Evolutionary conservation across 1,139 yeast genomes (phyloP), one percentile per base, ranked within the genome.

Genomic region (Eremothecium cymbalariae): DNA sequence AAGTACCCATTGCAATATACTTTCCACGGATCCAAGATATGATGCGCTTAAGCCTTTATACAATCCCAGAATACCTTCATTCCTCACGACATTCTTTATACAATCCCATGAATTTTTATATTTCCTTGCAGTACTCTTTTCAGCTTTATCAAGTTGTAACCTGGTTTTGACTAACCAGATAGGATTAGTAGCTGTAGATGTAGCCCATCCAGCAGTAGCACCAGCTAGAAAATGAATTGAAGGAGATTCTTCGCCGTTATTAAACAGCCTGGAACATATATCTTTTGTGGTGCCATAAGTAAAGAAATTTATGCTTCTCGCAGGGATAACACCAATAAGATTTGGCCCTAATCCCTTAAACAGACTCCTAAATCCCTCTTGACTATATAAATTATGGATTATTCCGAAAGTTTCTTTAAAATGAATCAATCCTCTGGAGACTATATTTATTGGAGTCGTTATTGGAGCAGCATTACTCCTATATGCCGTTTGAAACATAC

Each of bases 131-230:
- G 8, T n/a, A 4, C 12, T 11, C 9, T 46, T 50, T 2, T 60
- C 58, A 1, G 64, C 57, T 55, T 78, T 82, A 57, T 90, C 98
- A 39, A 93, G 68, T 54, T 93, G 99, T 32, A 93, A 69, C 51
- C 99, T 70, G 1, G 99, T 93, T 59, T 93, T 93, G 40, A 93
- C 80, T 45, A 93, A 67, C 99, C 99, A 93, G 38, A 93, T 93
- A n/a, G 99, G 99, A 56, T 93, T 93, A 0, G 99, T 93, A n/a
- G 93, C 95, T 0, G 98, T 90, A 3, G 96, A 81, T 0, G 98
- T 93, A 14, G 82, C 93, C 55, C 90, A 68, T 2, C 99, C 98
- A 0, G 99, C 99, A 49, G 72, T 72, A 1, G 90, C 77, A n/a
- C 97, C 98, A 1, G 96, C 75, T 19, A 77, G 57, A 37, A 93